Base-by-base conservation (phyloP, 2,329 filamentous ascomycete genomes). In the Penicillium italicum region DNA sequence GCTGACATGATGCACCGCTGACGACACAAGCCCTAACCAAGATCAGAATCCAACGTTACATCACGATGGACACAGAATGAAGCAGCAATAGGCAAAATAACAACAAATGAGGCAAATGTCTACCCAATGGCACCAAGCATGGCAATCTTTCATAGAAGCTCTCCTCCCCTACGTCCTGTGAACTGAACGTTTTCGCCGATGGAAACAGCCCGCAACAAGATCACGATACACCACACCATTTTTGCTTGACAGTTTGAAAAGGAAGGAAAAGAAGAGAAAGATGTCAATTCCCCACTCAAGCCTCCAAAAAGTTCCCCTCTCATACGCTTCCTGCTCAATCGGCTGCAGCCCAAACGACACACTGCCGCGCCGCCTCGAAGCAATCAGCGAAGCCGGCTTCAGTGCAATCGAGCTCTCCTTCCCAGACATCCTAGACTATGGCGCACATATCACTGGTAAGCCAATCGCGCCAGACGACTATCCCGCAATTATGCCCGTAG, bases 401-500 rank as follows among this genome's bases (percentile, higher is more conserved):
- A 74, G 79, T 11, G 87, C 80, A 14, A 85, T 92, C 56, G 89
- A 92, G 71, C 81, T 92, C 8, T 85, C 85, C 0, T 89, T 91
- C 74, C 86, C 87, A 0, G 88, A 92, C 62, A 82, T 93, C 2
- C 70, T 87, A 11, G 74, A 80, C 6, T 89, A 88, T 62, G 86
- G 84, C 4, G 76, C 75, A 4, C 71, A 79, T 3, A 70, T 83
- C 4, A 75, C 80, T 14, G 73, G 78, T 31, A 73, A 78, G 16
- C 71, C 82, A 4, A 76, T 88, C 10, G 72, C 74, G 1, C 75
- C 81, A 0, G 77, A 85, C 41, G 82, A 89, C 66, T 90, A 85
- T 62, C 73, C 80, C 18, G 72, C 79, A 3, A 77, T 91, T 0
- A 78, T 78, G 52, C 72, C 74, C 2, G 80, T 85, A 0, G 85